These are phyloP conservation scores for Citrullus amarus DNA, from an alignment of 306 rosid genomes.

Conservation along the genomic window DNA sequence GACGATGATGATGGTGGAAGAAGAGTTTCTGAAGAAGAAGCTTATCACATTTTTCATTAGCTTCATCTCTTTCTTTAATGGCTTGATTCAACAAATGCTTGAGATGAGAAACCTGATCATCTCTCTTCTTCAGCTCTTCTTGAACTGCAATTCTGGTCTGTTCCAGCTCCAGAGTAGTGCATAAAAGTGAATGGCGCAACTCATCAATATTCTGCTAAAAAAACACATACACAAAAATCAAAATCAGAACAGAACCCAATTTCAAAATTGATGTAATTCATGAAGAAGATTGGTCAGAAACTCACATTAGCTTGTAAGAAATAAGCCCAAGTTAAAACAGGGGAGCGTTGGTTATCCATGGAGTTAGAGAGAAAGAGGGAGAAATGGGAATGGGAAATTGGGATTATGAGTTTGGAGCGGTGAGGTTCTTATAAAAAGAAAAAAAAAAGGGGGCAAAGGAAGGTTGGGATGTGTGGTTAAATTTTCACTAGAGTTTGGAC, in stretches of 20 bases:
- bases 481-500: background rate
- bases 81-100: conserved; percentile 49
- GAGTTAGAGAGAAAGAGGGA: background rate
- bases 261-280: background rate
- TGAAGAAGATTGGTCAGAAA: background rate
- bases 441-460: background rate
- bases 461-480: background rate
- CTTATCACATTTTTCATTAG: conserved; percentile 46
- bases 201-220: conserved; percentile 66
- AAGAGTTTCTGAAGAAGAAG: conserved; percentile 51
- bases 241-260: background rate
- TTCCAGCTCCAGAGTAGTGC: conserved; percentile 61
- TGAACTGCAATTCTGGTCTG: conserved; percentile 56
- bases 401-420: background rate
- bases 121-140: conserved; percentile 74
- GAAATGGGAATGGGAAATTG: background rate
- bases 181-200: conserved; percentile 46
- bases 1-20: conserved; percentile 20
- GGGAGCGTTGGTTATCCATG: conserved; percentile 3
- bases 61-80: conserved; percentile 77
- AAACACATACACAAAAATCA: background rate
- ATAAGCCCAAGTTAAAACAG: conserved; percentile 1
- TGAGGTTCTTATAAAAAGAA: background rate
- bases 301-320: background rate
- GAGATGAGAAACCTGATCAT: conserved; percentile 47